Conservation (phyloP, 257 asterid genomes). For the Solanum bukasovii region DNA sequence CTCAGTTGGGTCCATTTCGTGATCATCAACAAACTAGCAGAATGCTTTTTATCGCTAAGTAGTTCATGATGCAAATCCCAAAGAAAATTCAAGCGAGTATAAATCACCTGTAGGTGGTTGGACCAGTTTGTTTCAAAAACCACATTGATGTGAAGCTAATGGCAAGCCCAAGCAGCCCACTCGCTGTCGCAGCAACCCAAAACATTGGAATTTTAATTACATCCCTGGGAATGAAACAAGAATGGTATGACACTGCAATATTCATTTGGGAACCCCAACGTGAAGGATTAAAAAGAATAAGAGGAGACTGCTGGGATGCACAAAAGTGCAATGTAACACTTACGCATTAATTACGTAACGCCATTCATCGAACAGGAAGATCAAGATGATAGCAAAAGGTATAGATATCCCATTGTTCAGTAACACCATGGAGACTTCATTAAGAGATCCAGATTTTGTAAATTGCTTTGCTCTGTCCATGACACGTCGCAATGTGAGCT, state of each 20-base stretch:
- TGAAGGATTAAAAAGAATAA: not conserved
- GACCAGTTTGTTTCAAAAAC: conserved; percentile 40
- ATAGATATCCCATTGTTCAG: conserved; percentile 34
- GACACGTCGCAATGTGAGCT: conserved; percentile 38
- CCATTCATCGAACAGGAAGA: conserved; percentile 36
- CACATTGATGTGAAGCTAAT: conserved; percentile 46
- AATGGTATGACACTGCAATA: not conserved
- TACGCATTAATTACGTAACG: conserved; percentile 25
- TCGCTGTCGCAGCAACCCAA: conserved; percentile 42
- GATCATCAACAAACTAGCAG: not conserved
- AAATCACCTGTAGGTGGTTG: conserved; percentile 41
- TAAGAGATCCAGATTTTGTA: conserved; percentile 41
- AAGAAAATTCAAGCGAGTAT: not conserved
- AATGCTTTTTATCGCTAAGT: not conserved
- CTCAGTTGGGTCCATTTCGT: not conserved
- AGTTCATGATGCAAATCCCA: not conserved
- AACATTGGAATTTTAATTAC: conserved; percentile 31
- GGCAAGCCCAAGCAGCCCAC: conserved; percentile 43
- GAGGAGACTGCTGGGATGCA: not conserved
- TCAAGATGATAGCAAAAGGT: conserved; percentile 37
- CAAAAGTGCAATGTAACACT: not conserved
- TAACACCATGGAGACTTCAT: conserved; percentile 45
- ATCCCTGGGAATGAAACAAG: conserved; percentile 14
- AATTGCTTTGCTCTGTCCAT: conserved; percentile 44
- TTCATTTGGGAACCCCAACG: not conserved